These are phyloP conservation scores for Athelia sp. DNA, from an alignment of 1,284 basidiomycete genomes.

Conservation along the genomic window DNA sequence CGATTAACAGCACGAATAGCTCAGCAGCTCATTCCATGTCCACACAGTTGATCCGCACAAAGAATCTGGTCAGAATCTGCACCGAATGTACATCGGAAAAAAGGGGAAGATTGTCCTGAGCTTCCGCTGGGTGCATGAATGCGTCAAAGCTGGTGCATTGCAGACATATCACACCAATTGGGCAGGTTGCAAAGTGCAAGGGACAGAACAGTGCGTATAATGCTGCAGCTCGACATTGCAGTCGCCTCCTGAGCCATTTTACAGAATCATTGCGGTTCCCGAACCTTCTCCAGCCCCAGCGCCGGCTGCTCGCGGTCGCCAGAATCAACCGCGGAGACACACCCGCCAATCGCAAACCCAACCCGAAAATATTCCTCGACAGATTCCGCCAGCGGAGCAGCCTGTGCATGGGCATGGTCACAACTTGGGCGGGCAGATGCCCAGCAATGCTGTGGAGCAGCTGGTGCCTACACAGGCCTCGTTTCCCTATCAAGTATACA, in stretches of 20 bases:
- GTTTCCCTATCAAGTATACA: conserved; percentile 45
- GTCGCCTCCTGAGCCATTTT: neutral
- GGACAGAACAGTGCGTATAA: conserved; percentile 57
- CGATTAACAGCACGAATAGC: neutral
- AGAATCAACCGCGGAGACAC: conserved; percentile 5
- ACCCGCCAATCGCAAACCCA: neutral
- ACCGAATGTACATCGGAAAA: conserved; percentile 69
- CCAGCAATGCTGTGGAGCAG: conserved; percentile 22
- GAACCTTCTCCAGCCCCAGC: neutral
- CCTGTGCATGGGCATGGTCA: conserved; percentile 23
- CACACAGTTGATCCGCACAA: conserved; percentile 64
- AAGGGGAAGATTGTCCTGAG: conserved; percentile 72
- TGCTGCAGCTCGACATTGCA: neutral
- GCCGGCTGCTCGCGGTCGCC: neutral
- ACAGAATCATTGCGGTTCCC: neutral
- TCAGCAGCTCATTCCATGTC: conserved; percentile 11
- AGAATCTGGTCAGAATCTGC: conserved; percentile 74
- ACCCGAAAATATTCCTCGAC: neutral
- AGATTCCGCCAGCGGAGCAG: neutral
- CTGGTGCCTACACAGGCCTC: conserved; percentile 29
- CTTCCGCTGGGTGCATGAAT: conserved; percentile 69
- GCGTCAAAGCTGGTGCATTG: conserved; percentile 57
- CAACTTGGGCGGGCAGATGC: conserved; percentile 14
- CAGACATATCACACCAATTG: conserved; percentile 71
- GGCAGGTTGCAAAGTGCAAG: conserved; percentile 74